Percentiles rank a stretch among this genome's conserved stretches.
Evolutionary conservation across 768 basidiomycete genomes (phyloP).

Genomic region (Tephrocybe sp.): DNA sequence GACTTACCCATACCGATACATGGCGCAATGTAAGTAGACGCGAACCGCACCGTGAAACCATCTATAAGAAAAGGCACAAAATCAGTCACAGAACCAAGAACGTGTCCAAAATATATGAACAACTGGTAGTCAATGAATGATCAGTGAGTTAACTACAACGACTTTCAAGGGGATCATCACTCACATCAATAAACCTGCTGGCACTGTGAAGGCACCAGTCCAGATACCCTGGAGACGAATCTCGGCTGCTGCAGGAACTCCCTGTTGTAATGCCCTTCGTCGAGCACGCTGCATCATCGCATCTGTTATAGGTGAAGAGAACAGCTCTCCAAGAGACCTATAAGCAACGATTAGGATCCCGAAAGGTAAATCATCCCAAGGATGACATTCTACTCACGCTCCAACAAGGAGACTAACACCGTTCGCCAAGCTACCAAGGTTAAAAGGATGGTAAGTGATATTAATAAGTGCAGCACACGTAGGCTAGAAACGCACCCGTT

Average conservation of each 20-base stretch:
- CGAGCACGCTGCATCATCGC: conserved; percentile 33
- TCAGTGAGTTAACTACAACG: neutral
- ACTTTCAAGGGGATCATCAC: neutral
- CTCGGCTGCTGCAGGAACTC: conserved; percentile 26
- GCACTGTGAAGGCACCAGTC: conserved; percentile 35
- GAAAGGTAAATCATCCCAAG: neutral
- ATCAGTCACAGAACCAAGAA: neutral
- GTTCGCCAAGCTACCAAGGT: conserved; percentile 28
- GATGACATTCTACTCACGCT: conserved; percentile 22
- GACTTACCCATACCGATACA: conserved; percentile 37
- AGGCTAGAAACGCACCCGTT: conserved; percentile 25
- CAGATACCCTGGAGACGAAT: conserved; percentile 36
- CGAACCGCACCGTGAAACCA: conserved; percentile 32
- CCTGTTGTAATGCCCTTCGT: conserved; percentile 20
- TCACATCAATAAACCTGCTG: conserved; percentile 32
- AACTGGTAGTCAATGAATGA: conserved; percentile 1
- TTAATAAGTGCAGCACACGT: neutral
- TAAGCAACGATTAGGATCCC: neutral
- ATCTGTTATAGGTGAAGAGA: conserved; percentile 34
- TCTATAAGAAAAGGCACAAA: conserved; percentile 24
- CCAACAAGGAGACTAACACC: conserved; percentile 34
- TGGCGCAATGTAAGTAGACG: conserved; percentile 32
- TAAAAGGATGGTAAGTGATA: neutral
- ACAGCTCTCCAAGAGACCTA: conserved; percentile 33
- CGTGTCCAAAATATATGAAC: conserved; percentile 1